Conservation (phyloP, 345 rosid genomes). For the Gossypium bickii region DNA sequence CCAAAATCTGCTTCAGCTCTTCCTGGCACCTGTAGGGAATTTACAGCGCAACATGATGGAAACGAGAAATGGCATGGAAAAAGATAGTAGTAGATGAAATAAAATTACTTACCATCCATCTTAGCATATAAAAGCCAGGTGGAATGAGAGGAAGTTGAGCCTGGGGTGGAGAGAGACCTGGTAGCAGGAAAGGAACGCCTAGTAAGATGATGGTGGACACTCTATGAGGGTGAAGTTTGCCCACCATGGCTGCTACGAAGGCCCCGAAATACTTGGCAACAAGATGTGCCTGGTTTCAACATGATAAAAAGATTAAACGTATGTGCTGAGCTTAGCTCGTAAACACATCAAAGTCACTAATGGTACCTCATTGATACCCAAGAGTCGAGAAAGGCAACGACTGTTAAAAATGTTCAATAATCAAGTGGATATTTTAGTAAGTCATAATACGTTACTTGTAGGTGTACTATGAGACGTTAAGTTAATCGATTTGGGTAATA, state of each 20-base stretch:
- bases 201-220: conserved; percentile 29
- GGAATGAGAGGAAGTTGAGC: conserved; percentile 18
- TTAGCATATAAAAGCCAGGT: conserved; percentile 31
- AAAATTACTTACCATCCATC: conserved; percentile 31
- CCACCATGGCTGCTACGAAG: conserved; percentile 18
- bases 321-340: not conserved
- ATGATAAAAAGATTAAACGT: not conserved
- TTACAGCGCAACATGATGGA: not conserved
- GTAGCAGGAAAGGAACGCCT: conserved; percentile 34
- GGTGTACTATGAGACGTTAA: too few species aligned
- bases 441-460: too few species aligned
- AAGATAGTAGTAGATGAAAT: too few species aligned
- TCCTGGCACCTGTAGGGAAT: conserved; percentile 19
- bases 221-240: conserved; percentile 26
- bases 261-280: conserved; percentile 40
- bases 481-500: too few species aligned
- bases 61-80: not conserved
- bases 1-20: conserved; percentile 52
- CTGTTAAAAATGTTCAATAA: too few species aligned
- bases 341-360: not conserved
- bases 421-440: too few species aligned
- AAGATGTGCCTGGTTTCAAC: conserved; percentile 27
- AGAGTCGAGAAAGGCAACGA: conserved; percentile 30
- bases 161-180: conserved; percentile 15
- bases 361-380: conserved; percentile 22